Evolutionary conservation across 371 early-diverging fungal species (phyloP), one percentile per base, ranked within the genome.

Genomic region (Smittium culicis): DNA sequence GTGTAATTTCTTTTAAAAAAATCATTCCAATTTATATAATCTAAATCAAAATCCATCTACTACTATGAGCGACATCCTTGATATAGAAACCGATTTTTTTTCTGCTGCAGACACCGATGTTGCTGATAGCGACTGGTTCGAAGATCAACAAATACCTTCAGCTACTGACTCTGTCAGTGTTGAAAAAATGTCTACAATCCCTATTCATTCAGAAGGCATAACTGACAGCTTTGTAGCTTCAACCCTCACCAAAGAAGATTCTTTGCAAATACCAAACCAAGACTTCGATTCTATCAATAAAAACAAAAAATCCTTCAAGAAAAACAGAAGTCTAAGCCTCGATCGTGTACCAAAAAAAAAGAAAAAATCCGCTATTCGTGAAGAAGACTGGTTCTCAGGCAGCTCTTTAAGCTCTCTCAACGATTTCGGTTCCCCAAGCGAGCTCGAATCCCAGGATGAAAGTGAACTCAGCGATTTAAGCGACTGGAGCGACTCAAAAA

Each of bases 41-140:
- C n/a, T n/a, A n/a, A n/a, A n/a, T n/a, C n/a, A n/a, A n/a, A n/a
- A n/a, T n/a, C n/a, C n/a, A n/a, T n/a, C n/a, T n/a, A n/a, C n/a
- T n/a, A n/a, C n/a, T 45, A 45, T 45, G 45, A 45, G 45, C 20
- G 45, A 45, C 20, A 5, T 20, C 45, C 45, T 74, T 71, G 74
- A 73, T 67, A 67, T 68, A 45, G 45, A 45, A 20, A 45, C 45
- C 45, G 45, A 45, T 11, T 45, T 45, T n/a, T 73, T 70, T 45
- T 75, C 76, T 27, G 76, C 73, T 28, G 76, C 69, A 5, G 76
- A 75, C 29, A 75, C 76, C 16, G 73, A 74, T 11, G 33, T 73
- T 34, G 76, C 76, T 20, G 76, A 74, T 25, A 72, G 75, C 27
- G 76, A 75, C 20, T 75, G 76, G 76, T 35, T 72, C 55, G 57